Evolutionary conservation across 495 filamentous ascomycete species (phyloP), one percentile per base, ranked within the genome.

Genomic region (Lasiosphaeria ovina): DNA sequence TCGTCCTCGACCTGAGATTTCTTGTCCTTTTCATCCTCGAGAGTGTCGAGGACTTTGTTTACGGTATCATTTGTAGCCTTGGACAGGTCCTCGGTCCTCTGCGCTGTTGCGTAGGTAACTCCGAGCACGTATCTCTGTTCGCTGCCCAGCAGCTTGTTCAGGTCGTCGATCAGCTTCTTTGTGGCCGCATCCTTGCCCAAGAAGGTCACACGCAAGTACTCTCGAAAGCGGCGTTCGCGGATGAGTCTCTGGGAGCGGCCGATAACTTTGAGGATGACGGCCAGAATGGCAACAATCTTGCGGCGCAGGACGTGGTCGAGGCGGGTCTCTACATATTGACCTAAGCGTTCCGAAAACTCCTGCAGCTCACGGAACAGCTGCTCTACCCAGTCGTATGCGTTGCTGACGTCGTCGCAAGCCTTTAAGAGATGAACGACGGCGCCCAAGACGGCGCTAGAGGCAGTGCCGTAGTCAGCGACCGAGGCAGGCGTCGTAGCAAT

Each of bases 381-480:
- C 59, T 62, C 59, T 24, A 57, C 35, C 59, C 59, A 62, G 47
- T 62, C 59, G 50, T 61, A 57, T 8, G 59, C 59, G 35, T 55
- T 55, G 59, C 42, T 50, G 44, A 61, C 59, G n/a, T 44, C 53
- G 31, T 61, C 59, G 34, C 59, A 55, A 6, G 52, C 59, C 17
- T 61, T 61, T 3, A 61, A 4, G n/a, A 61, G 52, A n/a, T 61
- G 24, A 2, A 55, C 45, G 3, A 59, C 47, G 16, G 57, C 57
- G 31, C 57, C 57, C n/a, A 59, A 16, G 11, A 59, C 57, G 47
- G 45, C 57, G 16, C 45, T 59, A 5, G 57, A 51, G 8, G 35
- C 49, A 14, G 49, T 33, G 6, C 57, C 57, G 31, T 17, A 59
- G 35, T 59, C 57, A 34, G 36, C 45, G 6, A 51, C 45, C 31